Conservation (phyloP, 176 grass and related monocot genomes). For the Triticum dicoccoides region DNA sequence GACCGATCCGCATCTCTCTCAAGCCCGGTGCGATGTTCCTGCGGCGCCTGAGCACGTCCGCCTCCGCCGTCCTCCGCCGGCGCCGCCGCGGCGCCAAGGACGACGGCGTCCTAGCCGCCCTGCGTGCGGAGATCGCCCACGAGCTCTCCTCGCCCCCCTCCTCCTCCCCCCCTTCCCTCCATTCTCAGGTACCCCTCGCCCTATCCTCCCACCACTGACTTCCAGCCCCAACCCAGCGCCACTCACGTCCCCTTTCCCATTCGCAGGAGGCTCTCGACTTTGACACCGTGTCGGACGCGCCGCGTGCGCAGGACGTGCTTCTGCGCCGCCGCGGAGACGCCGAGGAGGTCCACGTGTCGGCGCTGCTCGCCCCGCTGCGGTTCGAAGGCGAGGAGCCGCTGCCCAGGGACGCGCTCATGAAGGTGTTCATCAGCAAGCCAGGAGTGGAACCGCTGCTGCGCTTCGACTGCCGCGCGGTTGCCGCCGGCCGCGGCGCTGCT, state of each 20-base stretch:
- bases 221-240: neutral
- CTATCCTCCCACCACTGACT: neutral
- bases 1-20: too few species aligned
- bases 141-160: slow-evolving; percentile 45
- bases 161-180: neutral
- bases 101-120: slow-evolving; percentile 41
- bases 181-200: slow-evolving; percentile 26
- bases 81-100: slow-evolving; percentile 29
- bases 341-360: slow-evolving; percentile 69
- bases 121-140: slow-evolving; percentile 57
- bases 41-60: slow-evolving; percentile 27
- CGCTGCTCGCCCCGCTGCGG: slow-evolving; percentile 60
- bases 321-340: slow-evolving; percentile 30
- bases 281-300: slow-evolving; percentile 38
- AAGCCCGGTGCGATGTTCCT: slow-evolving; percentile 18
- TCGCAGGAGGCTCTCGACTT: slow-evolving; percentile 43
- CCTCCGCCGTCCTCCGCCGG: slow-evolving; percentile 24
- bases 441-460: slow-evolving; percentile 43
- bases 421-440: slow-evolving; percentile 67
- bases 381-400: slow-evolving; percentile 28
- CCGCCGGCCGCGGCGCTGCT: neutral
- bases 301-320: slow-evolving; percentile 51
- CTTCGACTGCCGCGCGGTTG: slow-evolving; percentile 61
- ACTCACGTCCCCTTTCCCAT: neutral
- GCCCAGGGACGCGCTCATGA: slow-evolving; percentile 50